Evolutionary conservation across 495 filamentous ascomycete genomes (phyloP).

Genomic region (Neurospora sp.): DNA sequence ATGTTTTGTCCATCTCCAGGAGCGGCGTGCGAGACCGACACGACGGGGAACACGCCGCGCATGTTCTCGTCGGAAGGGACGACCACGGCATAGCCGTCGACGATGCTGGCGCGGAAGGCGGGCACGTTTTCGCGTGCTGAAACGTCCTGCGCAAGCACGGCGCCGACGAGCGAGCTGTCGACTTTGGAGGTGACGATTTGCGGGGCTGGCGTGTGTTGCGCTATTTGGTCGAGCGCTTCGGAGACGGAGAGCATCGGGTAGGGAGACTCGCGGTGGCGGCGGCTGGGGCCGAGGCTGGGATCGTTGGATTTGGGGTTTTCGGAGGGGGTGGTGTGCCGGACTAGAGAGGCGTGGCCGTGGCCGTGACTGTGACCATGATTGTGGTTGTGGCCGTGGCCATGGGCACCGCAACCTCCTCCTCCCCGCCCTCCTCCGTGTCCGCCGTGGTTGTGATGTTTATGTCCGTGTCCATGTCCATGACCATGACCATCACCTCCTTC

Average conservation of each 20-base stretch:
- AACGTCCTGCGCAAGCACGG: slow-evolving; percentile 75
- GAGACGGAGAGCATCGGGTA: slow-evolving; percentile 87
- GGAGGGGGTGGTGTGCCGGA: slow-evolving; percentile 55
- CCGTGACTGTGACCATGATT: slow-evolving; percentile 42
- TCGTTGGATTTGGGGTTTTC: slow-evolving; percentile 62
- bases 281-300: slow-evolving; percentile 64
- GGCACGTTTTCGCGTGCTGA: slow-evolving; percentile 73
- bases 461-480: slow-evolving; percentile 15
- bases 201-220: slow-evolving; percentile 54
- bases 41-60: slow-evolving; percentile 76
- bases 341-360: slow-evolving; percentile 53
- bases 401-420: slow-evolving; percentile 15
- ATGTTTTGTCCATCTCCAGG: slow-evolving; percentile 39
- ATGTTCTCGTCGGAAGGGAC: slow-evolving; percentile 49
- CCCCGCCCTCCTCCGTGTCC: slow-evolving; percentile 23
- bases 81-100: slow-evolving; percentile 88
- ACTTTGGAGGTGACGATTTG: slow-evolving; percentile 48
- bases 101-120: slow-evolving; percentile 89
- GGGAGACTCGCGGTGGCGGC: slow-evolving; percentile 72
- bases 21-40: slow-evolving; percentile 75
- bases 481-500: slow-evolving; percentile 12
- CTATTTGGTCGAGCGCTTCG: slow-evolving; percentile 66
- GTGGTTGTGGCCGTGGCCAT: slow-evolving; percentile 47
- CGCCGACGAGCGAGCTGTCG: slow-evolving; percentile 53
- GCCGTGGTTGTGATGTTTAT: slow-evolving; percentile 33